phyloP scores from a whole-genome alignment of 495 filamentous ascomycete species.

The Talaromyces borbonicus region DNA sequence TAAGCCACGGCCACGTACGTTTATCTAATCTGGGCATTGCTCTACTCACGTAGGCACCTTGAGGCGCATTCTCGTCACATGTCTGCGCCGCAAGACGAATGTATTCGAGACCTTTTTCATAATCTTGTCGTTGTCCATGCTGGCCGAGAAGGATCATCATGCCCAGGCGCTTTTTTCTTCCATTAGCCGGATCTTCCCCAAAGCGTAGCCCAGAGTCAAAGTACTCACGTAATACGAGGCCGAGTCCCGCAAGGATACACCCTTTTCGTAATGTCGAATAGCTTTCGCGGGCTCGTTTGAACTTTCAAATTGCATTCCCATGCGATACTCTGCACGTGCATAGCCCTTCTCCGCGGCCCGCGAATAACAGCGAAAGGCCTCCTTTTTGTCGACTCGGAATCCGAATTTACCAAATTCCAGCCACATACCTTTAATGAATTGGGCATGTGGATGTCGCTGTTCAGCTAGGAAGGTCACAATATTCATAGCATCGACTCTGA shows the following conservation, averaged over 20 bases:
- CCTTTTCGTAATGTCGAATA: conserved; percentile 75
- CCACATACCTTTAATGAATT: conserved; percentile 95
- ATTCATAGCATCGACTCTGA: conserved; percentile 81
- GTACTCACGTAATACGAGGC: conserved; percentile 72
- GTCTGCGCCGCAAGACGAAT: conserved; percentile 75
- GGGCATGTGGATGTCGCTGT: conserved; percentile 86
- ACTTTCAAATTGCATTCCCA: conserved; percentile 96
- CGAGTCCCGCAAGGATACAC: conserved; percentile 69
- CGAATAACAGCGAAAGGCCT: conserved; percentile 79
- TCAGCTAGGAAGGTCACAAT: conserved; percentile 82
- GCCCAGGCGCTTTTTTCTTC: conserved; percentile 54
- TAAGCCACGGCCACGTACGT: not conserved
- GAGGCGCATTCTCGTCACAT: conserved; percentile 93
- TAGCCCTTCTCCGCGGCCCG: conserved; percentile 84
- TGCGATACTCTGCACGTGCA: conserved; percentile 89
- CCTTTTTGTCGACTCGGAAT: conserved; percentile 78
- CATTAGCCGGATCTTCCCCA: conserved; percentile 14
- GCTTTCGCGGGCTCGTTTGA: conserved; percentile 87
- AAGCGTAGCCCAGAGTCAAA: not conserved
- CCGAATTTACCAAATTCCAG: conserved; percentile 97
- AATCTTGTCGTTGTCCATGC: conserved; percentile 79
- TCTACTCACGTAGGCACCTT: conserved; percentile 72
- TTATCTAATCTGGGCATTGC: not conserved
- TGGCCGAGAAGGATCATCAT: conserved; percentile 98
- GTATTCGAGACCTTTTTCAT: conserved; percentile 63